These are phyloP conservation scores for Candida glucosophila DNA, from an alignment of 1,139 yeast genomes.

Conservation along the genomic window DNA sequence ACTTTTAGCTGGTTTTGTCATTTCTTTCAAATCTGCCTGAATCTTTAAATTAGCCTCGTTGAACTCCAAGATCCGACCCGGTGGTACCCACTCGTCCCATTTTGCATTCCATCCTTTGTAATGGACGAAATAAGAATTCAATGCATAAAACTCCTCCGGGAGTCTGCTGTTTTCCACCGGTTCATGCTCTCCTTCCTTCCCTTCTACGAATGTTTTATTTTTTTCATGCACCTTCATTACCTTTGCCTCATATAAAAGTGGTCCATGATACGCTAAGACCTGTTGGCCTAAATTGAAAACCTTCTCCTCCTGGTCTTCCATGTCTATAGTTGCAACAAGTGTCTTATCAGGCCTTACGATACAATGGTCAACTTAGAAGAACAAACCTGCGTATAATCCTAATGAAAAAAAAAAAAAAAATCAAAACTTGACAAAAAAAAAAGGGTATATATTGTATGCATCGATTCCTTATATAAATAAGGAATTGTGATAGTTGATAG, in stretches of 20 bases:
- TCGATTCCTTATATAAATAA: too few relatives aligned
- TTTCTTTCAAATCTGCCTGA: constrained; percentile 45
- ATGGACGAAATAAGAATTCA: constrained; percentile 61
- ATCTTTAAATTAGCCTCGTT: constrained; percentile 61
- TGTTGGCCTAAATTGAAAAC: constrained; percentile 26
- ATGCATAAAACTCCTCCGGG: constrained; percentile 33
- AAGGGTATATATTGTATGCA: too few relatives aligned
- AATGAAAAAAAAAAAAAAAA: too few relatives aligned
- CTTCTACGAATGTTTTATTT: constrained; percentile 29
- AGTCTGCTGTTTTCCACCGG: constrained; percentile 27
- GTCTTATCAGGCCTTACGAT: too few relatives aligned
- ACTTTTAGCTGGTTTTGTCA: constrained; percentile 4
- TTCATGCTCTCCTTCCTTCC: constrained; percentile 30
- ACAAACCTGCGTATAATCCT: neutral
- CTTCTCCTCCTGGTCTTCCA: neutral
- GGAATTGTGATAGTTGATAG: too few relatives aligned
- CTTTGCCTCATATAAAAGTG: constrained; percentile 83
- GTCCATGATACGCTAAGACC: constrained; percentile 87
- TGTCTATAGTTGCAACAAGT: too few relatives aligned
- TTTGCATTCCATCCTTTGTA: constrained; percentile 93
- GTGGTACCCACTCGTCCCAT: constrained; percentile 96
- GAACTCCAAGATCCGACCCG: constrained; percentile 57
- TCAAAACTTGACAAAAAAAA: neutral
- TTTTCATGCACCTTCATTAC: constrained; percentile 59
- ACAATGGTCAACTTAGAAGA: too few relatives aligned